Evolutionary conservation across 2,329 filamentous ascomycete species (phyloP).

Genomic region (Ophiostoma ips): DNA sequence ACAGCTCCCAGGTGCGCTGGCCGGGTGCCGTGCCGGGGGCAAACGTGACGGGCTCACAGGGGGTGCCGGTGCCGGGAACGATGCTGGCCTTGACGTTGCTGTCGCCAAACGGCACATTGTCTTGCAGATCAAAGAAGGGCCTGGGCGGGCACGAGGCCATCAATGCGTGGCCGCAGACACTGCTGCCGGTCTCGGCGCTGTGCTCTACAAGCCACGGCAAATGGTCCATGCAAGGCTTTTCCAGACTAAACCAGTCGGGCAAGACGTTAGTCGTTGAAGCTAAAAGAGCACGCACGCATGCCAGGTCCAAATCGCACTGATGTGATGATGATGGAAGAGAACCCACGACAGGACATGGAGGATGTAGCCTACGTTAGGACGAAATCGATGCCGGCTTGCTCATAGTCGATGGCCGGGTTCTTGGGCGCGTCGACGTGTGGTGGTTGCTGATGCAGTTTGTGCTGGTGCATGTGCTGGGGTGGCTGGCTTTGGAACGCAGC

Average conservation of each 20-base stretch:
- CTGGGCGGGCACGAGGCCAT: constrained; percentile 85
- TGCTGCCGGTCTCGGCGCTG: constrained; percentile 43
- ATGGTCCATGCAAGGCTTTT: constrained; percentile 88
- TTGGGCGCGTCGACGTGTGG: constrained; percentile 17
- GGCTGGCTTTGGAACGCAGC: background rate
- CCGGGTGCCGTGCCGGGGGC: constrained; percentile 26
- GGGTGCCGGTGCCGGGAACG: background rate
- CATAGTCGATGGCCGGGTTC: constrained; percentile 47
- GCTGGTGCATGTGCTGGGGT: background rate
- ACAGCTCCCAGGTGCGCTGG: constrained; percentile 62
- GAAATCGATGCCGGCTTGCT: constrained; percentile 78
- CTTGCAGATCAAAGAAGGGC: constrained; percentile 34
- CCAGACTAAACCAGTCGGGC: constrained; percentile 48
- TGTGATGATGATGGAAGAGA: too few relatives aligned
- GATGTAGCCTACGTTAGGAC: constrained; percentile 62
- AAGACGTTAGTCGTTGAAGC: constrained; percentile 14
- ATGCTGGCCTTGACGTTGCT: constrained; percentile 20
- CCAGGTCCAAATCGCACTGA: too few relatives aligned
- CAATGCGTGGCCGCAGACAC: constrained; percentile 74
- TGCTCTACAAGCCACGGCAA: constrained; percentile 63
- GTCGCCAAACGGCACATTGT: constrained; percentile 39
- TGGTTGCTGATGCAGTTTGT: background rate
- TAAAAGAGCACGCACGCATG: too few relatives aligned
- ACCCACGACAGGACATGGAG: background rate
- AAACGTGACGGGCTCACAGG: background rate